phyloP scores from a whole-genome alignment of 163 green algal species.

The Botryococcus braunii region DNA sequence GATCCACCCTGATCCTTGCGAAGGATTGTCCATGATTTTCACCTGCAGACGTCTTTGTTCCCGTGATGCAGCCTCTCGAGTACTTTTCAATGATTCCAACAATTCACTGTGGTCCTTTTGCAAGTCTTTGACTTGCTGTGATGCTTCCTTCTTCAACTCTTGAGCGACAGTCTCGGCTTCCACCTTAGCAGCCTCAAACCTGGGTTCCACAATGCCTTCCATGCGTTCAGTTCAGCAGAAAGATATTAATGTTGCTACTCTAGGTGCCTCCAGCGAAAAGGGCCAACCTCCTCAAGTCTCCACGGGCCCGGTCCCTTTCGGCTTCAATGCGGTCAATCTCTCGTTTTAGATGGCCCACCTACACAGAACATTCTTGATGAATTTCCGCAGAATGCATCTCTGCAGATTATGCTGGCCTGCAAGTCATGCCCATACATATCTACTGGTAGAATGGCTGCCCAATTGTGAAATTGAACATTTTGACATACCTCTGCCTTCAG shows the following conservation, averaged over 20 bases:
- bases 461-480: too few species aligned
- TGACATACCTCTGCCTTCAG: slow-evolving; percentile 34
- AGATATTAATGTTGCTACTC: background rate
- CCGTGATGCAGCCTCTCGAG: slow-evolving; percentile 20
- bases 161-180: slow-evolving; percentile 23
- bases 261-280: background rate
- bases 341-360: slow-evolving; percentile 40
- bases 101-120: slow-evolving; percentile 45
- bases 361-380: too few species aligned
- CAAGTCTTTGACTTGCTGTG: slow-evolving; percentile 46
- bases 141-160: slow-evolving; percentile 40
- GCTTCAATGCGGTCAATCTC: slow-evolving; percentile 62
- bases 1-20: too few species aligned
- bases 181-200: slow-evolving; percentile 5
- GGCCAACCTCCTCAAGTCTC: slow-evolving; percentile 25
- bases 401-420: slow-evolving; percentile 17
- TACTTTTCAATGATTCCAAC: slow-evolving; percentile 36
- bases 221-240: background rate
- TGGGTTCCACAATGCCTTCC: too few species aligned
- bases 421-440: slow-evolving; percentile 30
- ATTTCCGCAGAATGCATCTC: background rate
- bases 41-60: slow-evolving; percentile 19
- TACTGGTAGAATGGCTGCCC: too few species aligned
- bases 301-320: slow-evolving; percentile 51
- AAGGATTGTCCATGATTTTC: background rate